Evolutionary conservation across 805 yeast species (phyloP).

Genomic region (Yamadazyma endophytica): DNA sequence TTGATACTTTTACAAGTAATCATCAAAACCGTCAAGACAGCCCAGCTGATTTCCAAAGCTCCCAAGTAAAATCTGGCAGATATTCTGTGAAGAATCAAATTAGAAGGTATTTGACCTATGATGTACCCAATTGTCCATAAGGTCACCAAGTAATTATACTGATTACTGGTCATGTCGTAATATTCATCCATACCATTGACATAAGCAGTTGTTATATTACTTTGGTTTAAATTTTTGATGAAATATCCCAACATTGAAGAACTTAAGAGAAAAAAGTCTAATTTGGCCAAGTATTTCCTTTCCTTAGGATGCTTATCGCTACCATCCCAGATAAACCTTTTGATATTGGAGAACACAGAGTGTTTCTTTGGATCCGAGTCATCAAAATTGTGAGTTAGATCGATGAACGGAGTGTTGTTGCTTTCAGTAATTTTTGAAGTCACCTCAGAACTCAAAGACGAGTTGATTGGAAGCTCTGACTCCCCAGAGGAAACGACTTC

Average conservation of each 20-base stretch:
- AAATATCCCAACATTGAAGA: conserved; percentile 54
- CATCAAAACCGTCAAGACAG: conserved; percentile 18
- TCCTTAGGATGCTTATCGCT: conserved; percentile 34
- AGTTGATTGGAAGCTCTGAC: too few relatives aligned
- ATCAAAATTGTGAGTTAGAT: too few relatives aligned
- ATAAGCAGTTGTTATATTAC: conserved; percentile 42
- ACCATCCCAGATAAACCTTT: conserved; percentile 33
- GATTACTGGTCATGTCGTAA: conserved; percentile 36
- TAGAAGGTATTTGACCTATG: conserved; percentile 49
- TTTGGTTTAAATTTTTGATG: conserved; percentile 40
- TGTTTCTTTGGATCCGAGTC: neutral
- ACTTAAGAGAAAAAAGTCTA: conserved; percentile 46
- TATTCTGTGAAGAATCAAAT: conserved; percentile 29
- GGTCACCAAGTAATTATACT: conserved; percentile 42
- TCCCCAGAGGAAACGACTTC: too few relatives aligned
- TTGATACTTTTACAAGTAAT: conserved; percentile 19
- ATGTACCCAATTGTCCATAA: conserved; percentile 50
- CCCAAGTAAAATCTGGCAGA: conserved; percentile 35
- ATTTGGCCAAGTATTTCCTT: conserved; percentile 26
- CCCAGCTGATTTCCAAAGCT: conserved; percentile 30
- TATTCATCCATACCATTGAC: conserved; percentile 46
- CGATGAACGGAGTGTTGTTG: too few relatives aligned
- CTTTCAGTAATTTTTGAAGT: too few relatives aligned
- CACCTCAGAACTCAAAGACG: too few relatives aligned
- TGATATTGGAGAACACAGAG: conserved; percentile 8